Evolutionary conservation across 1,139 yeast species (phyloP).

Genomic region (Barnettozyma hawaiiensis): DNA sequence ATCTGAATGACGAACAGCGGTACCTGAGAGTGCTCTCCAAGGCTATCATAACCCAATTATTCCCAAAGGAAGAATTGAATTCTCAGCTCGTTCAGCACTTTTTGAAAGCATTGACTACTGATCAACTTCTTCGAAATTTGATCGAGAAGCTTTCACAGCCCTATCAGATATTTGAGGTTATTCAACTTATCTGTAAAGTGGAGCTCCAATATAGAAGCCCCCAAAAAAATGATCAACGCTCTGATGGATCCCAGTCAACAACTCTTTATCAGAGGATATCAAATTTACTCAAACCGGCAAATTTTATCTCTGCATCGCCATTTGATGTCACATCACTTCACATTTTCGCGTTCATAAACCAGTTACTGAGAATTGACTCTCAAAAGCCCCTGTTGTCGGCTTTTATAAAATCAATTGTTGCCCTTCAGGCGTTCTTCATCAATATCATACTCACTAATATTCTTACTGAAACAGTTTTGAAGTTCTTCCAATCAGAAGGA

Average conservation of each 20-base stretch:
- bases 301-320: background rate
- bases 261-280: background rate
- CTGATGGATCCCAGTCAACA: background rate
- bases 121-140: conserved; percentile 35
- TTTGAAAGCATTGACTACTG: conserved; percentile 36
- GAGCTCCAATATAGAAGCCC: conserved; percentile 8
- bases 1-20: conserved; percentile 22
- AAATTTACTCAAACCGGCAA: background rate
- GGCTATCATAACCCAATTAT: conserved; percentile 30
- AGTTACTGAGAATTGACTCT: conserved; percentile 12
- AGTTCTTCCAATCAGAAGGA: conserved; percentile 18
- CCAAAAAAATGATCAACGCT: background rate
- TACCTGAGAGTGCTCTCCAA: conserved; percentile 33
- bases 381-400: conserved; percentile 28
- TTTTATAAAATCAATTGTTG: conserved; percentile 19
- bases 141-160: conserved; percentile 35
- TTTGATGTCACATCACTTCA: conserved; percentile 9
- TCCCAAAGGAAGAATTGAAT: conserved; percentile 36
- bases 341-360: conserved; percentile 16
- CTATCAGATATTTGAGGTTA: conserved; percentile 22
- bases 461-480: conserved; percentile 21
- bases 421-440: conserved; percentile 8
- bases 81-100: conserved; percentile 36
- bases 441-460: conserved; percentile 26
- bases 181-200: conserved; percentile 16